These are phyloP conservation scores for Chrysanthemum lavandulifolium DNA, from an alignment of 129 eudicot species.

Conservation along the genomic window DNA sequence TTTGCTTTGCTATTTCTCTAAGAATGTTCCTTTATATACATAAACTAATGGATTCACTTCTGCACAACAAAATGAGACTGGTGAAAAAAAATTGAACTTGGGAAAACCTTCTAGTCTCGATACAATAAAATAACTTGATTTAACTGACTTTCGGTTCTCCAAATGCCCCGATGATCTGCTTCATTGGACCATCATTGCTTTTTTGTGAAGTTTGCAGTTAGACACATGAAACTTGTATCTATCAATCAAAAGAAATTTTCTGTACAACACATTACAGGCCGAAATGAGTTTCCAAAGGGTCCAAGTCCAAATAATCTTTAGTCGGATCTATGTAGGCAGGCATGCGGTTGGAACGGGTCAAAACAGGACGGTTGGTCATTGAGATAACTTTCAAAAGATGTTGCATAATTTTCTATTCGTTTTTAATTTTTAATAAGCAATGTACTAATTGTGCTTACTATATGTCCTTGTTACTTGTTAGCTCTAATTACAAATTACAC, in stretches of 20 bases:
- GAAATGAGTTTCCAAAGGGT: neutral
- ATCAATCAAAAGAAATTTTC: neutral
- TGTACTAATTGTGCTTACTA: too few species aligned
- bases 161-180: neutral
- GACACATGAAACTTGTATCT: conserved; percentile 7
- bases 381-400: too few species aligned
- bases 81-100: conserved; percentile 70
- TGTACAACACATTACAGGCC: neutral
- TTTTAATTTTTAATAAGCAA: too few species aligned
- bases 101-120: conserved; percentile 44
- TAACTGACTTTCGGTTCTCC: neutral
- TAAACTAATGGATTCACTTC: conserved; percentile 47
- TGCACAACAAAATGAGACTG: conserved; percentile 65
- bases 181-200: neutral
- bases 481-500: too few species aligned
- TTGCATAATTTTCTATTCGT: too few species aligned
- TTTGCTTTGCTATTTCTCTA: too few species aligned
- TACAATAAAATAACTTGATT: neutral
- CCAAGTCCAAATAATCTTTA: neutral
- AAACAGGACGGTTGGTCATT: too few species aligned
- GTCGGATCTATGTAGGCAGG: neutral
- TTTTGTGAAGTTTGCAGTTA: conserved; percentile 17
- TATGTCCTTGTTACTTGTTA: too few species aligned
- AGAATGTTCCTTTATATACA: neutral
- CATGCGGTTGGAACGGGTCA: too few species aligned